Evolutionary conservation across 768 basidiomycete species (phyloP).

Genomic region (Sutorius australiensis): DNA sequence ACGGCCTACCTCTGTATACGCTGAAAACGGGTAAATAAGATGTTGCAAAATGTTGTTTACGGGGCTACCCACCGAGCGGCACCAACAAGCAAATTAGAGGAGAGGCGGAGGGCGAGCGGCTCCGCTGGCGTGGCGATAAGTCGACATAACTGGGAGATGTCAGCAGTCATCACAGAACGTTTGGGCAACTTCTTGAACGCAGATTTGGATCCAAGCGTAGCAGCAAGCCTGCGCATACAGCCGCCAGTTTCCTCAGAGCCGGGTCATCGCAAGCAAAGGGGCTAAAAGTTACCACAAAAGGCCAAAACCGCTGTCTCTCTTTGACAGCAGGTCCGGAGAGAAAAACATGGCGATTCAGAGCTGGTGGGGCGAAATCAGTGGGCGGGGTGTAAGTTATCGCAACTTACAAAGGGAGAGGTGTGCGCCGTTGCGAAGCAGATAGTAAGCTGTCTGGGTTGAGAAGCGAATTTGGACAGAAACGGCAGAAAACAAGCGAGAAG

Average conservation of each 20-base stretch:
- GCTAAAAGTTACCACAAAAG: constrained; percentile 62
- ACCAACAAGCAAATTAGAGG: constrained; percentile 86
- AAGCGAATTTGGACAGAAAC: constrained; percentile 3
- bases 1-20: constrained; percentile 45
- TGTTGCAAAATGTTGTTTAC: not conserved
- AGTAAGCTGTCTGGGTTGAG: not conserved
- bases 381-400: not conserved
- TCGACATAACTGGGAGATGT: constrained; percentile 76
- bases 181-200: constrained; percentile 79
- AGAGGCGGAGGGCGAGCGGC: constrained; percentile 80
- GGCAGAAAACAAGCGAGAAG: constrained; percentile 23
- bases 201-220: constrained; percentile 86
- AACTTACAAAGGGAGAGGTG: constrained; percentile 8
- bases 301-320: constrained; percentile 84
- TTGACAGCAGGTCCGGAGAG: constrained; percentile 72
- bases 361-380: not conserved
- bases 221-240: constrained; percentile 66
- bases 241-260: constrained; percentile 3
- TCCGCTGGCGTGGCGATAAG: constrained; percentile 81
- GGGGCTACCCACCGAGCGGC: constrained; percentile 65
- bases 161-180: constrained; percentile 78
- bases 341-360: constrained; percentile 66
- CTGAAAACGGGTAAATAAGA: constrained; percentile 22
- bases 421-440: constrained; percentile 1
- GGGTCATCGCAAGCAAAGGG: not conserved